Conservation (phyloP, 225 moss, liverwort and hornwort genomes). For the Ulota crispa region DNA sequence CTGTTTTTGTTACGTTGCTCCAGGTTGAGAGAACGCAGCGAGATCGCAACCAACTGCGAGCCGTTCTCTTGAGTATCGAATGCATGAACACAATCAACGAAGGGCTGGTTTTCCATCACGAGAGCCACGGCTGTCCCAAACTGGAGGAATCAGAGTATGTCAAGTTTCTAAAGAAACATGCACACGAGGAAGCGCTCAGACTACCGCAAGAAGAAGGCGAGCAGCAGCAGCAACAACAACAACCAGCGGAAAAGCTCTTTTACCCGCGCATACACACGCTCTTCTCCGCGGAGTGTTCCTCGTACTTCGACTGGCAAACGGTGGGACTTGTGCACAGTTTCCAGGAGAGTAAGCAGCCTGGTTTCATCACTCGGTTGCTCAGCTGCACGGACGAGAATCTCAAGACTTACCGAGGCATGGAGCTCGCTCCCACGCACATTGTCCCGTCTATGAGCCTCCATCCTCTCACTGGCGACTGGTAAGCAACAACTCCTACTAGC, state of each 20-base stretch:
- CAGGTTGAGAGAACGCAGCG: slow-evolving; percentile 64
- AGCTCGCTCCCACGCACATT: slow-evolving; percentile 77
- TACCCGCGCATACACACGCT: slow-evolving; percentile 84
- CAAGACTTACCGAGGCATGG: slow-evolving; percentile 62
- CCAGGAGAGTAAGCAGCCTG: slow-evolving; percentile 75
- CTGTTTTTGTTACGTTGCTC: slow-evolving; percentile 4
- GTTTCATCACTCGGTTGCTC: slow-evolving; percentile 79
- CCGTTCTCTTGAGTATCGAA: slow-evolving; percentile 78
- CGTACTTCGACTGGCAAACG: slow-evolving; percentile 96
- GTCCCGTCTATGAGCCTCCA: slow-evolving; percentile 91
- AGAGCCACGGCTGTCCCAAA: slow-evolving; percentile 64
- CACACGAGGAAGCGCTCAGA: slow-evolving; percentile 41
- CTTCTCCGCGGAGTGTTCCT: slow-evolving; percentile 79
- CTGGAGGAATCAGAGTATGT: slow-evolving; percentile 67
- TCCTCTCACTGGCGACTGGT: slow-evolving; percentile 88
- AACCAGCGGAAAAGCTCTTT: slow-evolving; percentile 25
- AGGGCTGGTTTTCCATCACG: slow-evolving; percentile 75
- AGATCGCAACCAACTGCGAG: slow-evolving; percentile 53
- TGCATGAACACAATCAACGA: slow-evolving; percentile 96
- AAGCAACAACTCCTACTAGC: background rate
- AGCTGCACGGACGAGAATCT: slow-evolving; percentile 79
- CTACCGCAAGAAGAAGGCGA: slow-evolving; percentile 38
- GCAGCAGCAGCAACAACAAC: background rate
- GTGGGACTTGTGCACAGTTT: slow-evolving; percentile 96
- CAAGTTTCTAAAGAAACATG: slow-evolving; percentile 48